These are phyloP conservation scores for Plasmodium coatneyi DNA, from an alignment of 169 alveolate genomes.

Conservation along the genomic window DNA sequence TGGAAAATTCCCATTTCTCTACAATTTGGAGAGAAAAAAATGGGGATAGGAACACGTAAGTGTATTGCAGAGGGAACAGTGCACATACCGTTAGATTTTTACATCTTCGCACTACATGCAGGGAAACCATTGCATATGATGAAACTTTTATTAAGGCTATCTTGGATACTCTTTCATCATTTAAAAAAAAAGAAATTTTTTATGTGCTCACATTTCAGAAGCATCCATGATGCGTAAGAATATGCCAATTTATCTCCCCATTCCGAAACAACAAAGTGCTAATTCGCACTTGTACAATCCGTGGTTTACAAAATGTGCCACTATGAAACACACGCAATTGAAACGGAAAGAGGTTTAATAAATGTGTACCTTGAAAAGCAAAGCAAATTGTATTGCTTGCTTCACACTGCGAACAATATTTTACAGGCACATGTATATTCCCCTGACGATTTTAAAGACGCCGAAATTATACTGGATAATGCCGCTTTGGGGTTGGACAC, in stretches of 20 bases:
- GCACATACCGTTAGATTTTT: neutral
- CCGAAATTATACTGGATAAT: conserved; percentile 13
- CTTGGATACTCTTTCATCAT: neutral
- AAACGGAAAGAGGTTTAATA: conserved; percentile 58
- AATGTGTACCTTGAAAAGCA: conserved; percentile 68
- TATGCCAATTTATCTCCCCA: neutral
- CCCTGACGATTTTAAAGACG: conserved; percentile 44
- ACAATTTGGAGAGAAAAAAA: neutral
- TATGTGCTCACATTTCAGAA: neutral
- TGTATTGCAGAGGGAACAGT: neutral
- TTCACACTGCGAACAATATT: conserved; percentile 67
- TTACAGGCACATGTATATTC: conserved; percentile 69
- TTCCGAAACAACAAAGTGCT: neutral
- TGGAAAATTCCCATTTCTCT: neutral
- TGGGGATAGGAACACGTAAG: neutral
- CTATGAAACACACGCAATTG: conserved; percentile 36
- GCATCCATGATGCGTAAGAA: neutral
- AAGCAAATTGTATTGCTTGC: conserved; percentile 54
- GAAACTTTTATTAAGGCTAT: neutral
- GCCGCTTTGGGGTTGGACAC: neutral
- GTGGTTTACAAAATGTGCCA: conserved; percentile 35
- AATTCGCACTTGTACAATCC: neutral
- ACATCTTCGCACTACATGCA: neutral
- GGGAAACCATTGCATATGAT: neutral
- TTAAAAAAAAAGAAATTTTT: neutral